Evolutionary conservation across 2,329 filamentous ascomycete genomes (phyloP).

Genomic region (Triangularia verruculosa): DNA sequence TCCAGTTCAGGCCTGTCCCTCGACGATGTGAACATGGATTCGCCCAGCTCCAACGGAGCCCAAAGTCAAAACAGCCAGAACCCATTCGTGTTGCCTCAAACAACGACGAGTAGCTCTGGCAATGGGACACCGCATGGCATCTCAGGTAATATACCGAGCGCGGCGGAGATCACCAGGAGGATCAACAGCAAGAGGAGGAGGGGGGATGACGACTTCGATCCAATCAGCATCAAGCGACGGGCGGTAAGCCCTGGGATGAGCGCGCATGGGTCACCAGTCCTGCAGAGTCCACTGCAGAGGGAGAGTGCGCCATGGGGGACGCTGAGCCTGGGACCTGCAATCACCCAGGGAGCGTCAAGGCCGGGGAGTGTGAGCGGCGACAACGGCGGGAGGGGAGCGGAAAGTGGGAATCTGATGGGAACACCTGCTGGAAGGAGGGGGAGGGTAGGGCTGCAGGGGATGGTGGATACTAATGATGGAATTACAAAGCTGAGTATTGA

Average conservation of each 20-base stretch:
- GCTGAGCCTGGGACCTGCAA: conserved; percentile 30
- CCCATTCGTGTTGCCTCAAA: conserved; percentile 30
- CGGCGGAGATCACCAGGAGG: conserved; percentile 73
- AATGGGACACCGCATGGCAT: conserved; percentile 37
- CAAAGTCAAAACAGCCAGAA: conserved; percentile 26
- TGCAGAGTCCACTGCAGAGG: conserved; percentile 77
- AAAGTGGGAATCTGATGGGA: conserved; percentile 29
- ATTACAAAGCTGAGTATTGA: conserved; percentile 98
- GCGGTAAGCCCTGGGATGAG: conserved; percentile 91
- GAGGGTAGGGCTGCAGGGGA: conserved; percentile 79
- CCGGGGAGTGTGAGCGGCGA: conserved; percentile 58
- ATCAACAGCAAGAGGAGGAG: conserved; percentile 79
- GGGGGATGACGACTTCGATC: conserved; percentile 82
- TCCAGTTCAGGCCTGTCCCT: conserved; percentile 54
- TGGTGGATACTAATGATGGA: conserved; percentile 93
- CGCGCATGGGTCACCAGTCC: conserved; percentile 82
- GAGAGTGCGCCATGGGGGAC: conserved; percentile 60
- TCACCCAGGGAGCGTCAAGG: conserved; percentile 48
- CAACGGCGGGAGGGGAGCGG: conserved; percentile 27
- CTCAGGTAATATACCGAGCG: conserved; percentile 45
- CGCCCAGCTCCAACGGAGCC: conserved; percentile 42
- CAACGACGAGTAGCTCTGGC: conserved; percentile 33
- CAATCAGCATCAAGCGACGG: conserved; percentile 81
- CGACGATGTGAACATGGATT: conserved; percentile 74
- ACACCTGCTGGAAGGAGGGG: conserved; percentile 44